Evolutionary conservation across 768 basidiomycete genomes (phyloP).

Genomic region (Serendipita sp.): DNA sequence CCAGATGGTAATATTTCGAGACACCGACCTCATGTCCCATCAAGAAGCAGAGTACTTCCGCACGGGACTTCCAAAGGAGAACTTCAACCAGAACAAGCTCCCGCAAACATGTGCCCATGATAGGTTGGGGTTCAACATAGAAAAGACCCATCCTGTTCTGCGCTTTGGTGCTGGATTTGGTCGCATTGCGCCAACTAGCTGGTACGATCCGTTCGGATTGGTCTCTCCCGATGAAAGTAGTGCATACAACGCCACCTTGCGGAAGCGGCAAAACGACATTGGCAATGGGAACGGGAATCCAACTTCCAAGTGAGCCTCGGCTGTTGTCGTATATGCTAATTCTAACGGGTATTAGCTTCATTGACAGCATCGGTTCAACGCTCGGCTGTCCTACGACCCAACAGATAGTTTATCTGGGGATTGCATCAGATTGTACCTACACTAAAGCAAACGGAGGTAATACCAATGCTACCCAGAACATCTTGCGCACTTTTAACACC

Average conservation of each 20-base stretch:
- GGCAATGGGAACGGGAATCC: conserved; percentile 26
- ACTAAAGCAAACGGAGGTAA: conserved; percentile 43
- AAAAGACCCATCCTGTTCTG: conserved; percentile 35
- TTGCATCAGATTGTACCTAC: conserved; percentile 77
- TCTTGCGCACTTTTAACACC: conserved; percentile 67
- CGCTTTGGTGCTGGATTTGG: conserved; percentile 14
- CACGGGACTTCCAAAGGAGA: conserved; percentile 8
- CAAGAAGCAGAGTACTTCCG: conserved; percentile 6
- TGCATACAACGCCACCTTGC: conserved; percentile 16
- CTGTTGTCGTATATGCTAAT: not conserved
- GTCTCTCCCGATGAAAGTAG: not conserved
- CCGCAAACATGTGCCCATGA: conserved; percentile 54
- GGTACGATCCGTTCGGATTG: conserved; percentile 25
- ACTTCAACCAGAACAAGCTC: conserved; percentile 8
- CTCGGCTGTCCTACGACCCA: conserved; percentile 57
- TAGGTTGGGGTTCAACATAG: conserved; percentile 44
- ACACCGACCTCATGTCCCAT: conserved; percentile 43
- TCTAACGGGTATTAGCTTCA: conserved; percentile 34
- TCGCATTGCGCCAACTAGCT: conserved; percentile 19
- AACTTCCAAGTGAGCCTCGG: conserved; percentile 35
- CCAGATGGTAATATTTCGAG: conserved; percentile 55
- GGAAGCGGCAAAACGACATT: conserved; percentile 36
- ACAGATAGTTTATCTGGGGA: conserved; percentile 69
- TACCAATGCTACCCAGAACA: conserved; percentile 52
- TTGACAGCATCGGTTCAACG: conserved; percentile 45